These are phyloP conservation scores for Trichoderma koningii DNA, from an alignment of 2,329 filamentous ascomycete genomes.

Conservation along the genomic window DNA sequence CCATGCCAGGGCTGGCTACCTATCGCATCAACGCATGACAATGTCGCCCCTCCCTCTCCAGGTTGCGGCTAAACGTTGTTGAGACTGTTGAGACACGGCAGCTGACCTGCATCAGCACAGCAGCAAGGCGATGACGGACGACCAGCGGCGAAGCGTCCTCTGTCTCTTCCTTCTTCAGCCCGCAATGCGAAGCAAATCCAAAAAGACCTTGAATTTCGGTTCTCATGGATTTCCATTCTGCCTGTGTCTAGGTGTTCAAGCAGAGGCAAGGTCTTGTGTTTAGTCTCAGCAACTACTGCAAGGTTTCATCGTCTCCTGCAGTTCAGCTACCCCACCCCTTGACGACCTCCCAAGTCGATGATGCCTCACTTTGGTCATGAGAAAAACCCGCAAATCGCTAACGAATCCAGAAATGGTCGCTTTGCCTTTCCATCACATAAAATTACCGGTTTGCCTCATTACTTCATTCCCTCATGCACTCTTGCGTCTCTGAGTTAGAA, in stretches of 20 bases:
- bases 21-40: not conserved
- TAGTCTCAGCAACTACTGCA: not conserved
- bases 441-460: constrained; percentile 3
- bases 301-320: not conserved
- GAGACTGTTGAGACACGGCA: not conserved
- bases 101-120: constrained; percentile 15
- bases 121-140: not conserved
- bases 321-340: constrained; percentile 20
- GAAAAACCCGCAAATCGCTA: not conserved
- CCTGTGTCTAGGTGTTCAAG: too few species aligned
- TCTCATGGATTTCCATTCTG: too few species aligned
- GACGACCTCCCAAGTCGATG: not conserved
- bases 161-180: not conserved
- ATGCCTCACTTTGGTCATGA: constrained; percentile 9
- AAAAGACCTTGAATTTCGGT: too few species aligned
- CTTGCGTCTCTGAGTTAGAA: not conserved
- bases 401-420: not conserved
- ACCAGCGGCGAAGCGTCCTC: not conserved
- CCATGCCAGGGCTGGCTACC: not conserved
- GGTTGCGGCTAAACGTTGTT: not conserved
- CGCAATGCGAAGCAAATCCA: not conserved
- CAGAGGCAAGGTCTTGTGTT: not conserved
- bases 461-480: not conserved
- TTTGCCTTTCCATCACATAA: not conserved
- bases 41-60: not conserved